Evolutionary conservation across 345 rosid species (phyloP), one percentile per base, ranked within the genome.

Genomic region (Murraya koenigii): DNA sequence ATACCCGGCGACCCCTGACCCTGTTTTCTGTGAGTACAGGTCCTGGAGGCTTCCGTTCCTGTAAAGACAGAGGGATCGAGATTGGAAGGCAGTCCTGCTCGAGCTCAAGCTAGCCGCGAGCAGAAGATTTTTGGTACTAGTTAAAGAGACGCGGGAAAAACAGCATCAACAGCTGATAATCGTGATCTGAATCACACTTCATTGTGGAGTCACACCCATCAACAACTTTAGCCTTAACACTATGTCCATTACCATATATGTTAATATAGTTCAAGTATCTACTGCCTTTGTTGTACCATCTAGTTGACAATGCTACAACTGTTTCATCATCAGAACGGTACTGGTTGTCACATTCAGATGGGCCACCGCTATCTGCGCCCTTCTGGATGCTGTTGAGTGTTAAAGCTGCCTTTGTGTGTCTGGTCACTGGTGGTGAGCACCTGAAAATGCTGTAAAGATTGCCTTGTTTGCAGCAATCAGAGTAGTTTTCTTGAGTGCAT

Each of bases 271-370:
- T 55, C 8, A 30, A 61, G 39, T 84, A 84, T 47, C 79, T 36
- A 13, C 62, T 74, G 33, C 26, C 32, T 20, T 68, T 72, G 59
- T 71, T 76, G 78, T 28, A 78, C 86, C 84, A 84, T 56, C 86
- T 82, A 0, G 81, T 80, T 7, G 86, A 84, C 28, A 84, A 52
- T 26, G 84, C 84, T 25, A 75, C 76, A 14, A 80, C 83, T 52
- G 56, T 22, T 0, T 15, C 22, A 17, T 52, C 56, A 17, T 52
- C 56, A 5, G 56, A 0, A 52, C 17, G 56, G 2, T 52, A 52
- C 56, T 52, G 56, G 56, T 52, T 52, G 22, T 52, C 56, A 19
- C 56, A 52, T 52, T 52, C 56, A 52, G 56, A 52, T 17, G 56
- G 20, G 2, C 56, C 56, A 1, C 56, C 56, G 8, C 86, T 73